Evolutionary conservation across 1,139 yeast genomes (phyloP), one percentile per base, ranked within the genome.

Genomic region (Suhomyces taliae): DNA sequence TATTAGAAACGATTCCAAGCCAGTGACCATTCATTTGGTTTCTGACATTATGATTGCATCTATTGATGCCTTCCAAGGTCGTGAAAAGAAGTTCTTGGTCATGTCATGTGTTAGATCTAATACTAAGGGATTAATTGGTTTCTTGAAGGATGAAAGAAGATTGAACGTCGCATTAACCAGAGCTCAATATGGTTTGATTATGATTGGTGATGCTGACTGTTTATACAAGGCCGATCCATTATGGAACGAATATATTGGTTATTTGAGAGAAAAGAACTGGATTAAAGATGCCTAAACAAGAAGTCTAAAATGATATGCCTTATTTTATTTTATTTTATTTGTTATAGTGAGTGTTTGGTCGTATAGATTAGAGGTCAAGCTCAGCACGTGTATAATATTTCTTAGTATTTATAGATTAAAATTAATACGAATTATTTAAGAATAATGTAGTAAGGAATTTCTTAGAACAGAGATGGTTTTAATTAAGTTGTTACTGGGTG

Each of bases 21-120:
- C 82, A 1, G 69, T 76, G 27, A 76, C 83, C 3, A 81, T 85
- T 49, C 85, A 83, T 57, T 75, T 78, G 34, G 82, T 85, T 43
- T 79, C 84, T 36, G 86, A 79, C 27, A 77, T 85, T n/a, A 80
- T 83, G 77, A 77, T 85, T 46, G 87, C 90, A 1, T 81, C 86
- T 0, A 78, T 82, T 40, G 87, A 82, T 61, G 85, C 87, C 0
- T 82, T 81, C 69, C 87, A 82, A 61, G 87, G 87, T 32, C 76
- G 85, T 57, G 87, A 82, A 55, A 81, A 80, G 62, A 72, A 79
- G 49, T 79, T 82, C 53, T 70, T 82, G 48, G 67, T 82, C 14
- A 81, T 82, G 67, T 80, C 85, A 1, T 81, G 87, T 64, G 87
- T 82, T 7, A 67, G 87, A 56, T 79, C 82, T 15, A 82, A 82